Base-by-base conservation (phyloP, 1,284 basidiomycete genomes). In the Tilletia setariae region DNA sequence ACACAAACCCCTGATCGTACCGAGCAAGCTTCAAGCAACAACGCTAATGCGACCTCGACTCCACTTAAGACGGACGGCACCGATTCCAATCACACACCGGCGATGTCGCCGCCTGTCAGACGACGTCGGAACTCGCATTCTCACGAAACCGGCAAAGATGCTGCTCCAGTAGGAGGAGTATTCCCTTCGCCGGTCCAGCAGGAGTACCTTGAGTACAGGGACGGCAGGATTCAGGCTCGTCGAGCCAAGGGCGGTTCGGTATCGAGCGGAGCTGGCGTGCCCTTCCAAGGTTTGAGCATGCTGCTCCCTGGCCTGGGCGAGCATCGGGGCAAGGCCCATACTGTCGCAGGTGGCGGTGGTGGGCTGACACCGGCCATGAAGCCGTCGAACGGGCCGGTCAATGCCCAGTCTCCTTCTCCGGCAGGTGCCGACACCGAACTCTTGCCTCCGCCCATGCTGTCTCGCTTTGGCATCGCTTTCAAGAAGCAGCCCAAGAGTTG, bases 311-410 rank as follows among this genome's bases (percentile, higher is more conserved):
- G 53, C 15, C 16, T 59, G 19, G 53, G 53, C 9, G 53, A 28
- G 6, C 53, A 30, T 28, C 23, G 53, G 2, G 53, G 53, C 53
- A 59, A 59, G 53, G 53, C 53, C 6, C 53, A 59, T 19, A 59
- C 53, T 1, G 53, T 59, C 53, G 53, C 53, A 28, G 53, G 53
- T 59, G 53, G 53, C 11, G n/a, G n/a, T n/a, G n/a, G n/a, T n/a
- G n/a, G n/a, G n/a, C 8, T 59, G 8, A 59, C 53, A 30, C 53
- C 53, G 25, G 53, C 53, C 19, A 59, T 59, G 53, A 59, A 59
- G 53, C 53, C 53, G 15, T 6, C 53, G n/a, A 9, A 8, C 32
- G 53, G 23, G 8, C n/a, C 53, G 1, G 32, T 16, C 53, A 59
- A 23, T 30, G 53, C 32, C 21, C 53, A 6, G 16, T 59, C 53